Base-by-base conservation (phyloP, 148 eudicot genomes). In the Diospyros lotus region DNA sequence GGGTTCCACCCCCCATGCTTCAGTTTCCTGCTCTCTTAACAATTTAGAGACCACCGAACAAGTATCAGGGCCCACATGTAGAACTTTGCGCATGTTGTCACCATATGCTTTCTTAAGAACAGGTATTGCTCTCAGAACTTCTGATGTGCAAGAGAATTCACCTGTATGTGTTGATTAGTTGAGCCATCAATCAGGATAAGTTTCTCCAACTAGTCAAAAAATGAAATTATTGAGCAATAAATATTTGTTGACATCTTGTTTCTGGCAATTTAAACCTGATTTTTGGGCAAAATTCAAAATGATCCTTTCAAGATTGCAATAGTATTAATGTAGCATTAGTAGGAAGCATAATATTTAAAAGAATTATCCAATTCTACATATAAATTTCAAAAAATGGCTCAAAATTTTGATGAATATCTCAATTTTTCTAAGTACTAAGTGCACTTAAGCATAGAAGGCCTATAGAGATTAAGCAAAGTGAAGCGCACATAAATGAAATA, bases 1-100 rank as follows among this genome's bases (percentile, higher is more conserved):
- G 50, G 88, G 88, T 75, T 85, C 88, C 66, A 85, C 81, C 10
- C 88, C 88, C 85, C 85, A 85, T 42, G 85, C 85, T 77, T 85
- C 88, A 44, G 81, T 82, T 63, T 80, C 83, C 48, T 77, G 79
- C 71, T 85, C 81, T 69, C 72, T 78, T 44, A 82, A 61, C 75
- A 85, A 67, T 68, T 74, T 78, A 59, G 88, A 82, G 28, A 82
- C 80, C 8, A 82, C 79, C 9, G 83, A 80, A 61, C 88, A 85
- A 75, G 81, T 71, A 41, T 85, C 88, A 11, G 88, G 88, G 55
- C 88, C 88, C 62, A 85, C 88, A 40, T 85, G 88, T 83, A 85
- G 68, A 64, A 85, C 83, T 80, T 75, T 85, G 69, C 41, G 88
- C 85, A 85, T 85, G 66, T 46, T 77, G 58, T 85, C 82, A 71